Conservation (phyloP, 1,139 yeast genomes). For the Taphrina deformans region DNA sequence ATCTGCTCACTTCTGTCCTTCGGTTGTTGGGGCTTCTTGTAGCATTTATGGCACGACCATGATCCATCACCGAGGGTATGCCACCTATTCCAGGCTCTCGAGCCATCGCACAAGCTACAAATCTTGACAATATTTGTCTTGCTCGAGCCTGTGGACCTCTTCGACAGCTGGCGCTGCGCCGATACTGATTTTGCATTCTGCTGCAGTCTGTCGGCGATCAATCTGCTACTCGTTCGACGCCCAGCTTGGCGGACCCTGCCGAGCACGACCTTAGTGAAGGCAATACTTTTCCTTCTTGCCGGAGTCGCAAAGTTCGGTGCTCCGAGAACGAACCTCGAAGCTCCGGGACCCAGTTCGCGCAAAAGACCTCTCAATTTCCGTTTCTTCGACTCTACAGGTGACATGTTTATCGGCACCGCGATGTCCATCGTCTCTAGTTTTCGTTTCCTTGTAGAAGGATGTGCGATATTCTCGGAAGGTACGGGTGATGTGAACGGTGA, state of each 20-base stretch:
- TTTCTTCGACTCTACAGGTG: background rate
- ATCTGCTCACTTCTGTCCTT: background rate
- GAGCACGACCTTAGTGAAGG: background rate
- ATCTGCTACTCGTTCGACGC: conserved; percentile 1
- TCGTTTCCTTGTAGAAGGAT: background rate
- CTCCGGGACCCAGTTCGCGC: conserved; percentile 30
- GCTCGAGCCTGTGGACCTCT: background rate
- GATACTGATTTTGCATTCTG: background rate
- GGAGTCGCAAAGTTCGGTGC: conserved; percentile 31
- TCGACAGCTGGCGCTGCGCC: background rate
- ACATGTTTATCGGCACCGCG: background rate
- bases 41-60: conserved; percentile 18
- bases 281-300: conserved; percentile 9
- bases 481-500: background rate
- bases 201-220: background rate
- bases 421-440: background rate
- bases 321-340: conserved; percentile 21
- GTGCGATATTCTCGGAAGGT: background rate
- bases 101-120: background rate
- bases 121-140: background rate
- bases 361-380: conserved; percentile 13
- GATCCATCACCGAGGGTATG: background rate
- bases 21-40: background rate
- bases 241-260: background rate
- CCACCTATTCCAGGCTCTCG: conserved; percentile 8